phyloP scores from a whole-genome alignment of 2,329 filamentous ascomycete genomes.

The Alternaria tenuissima region DNA sequence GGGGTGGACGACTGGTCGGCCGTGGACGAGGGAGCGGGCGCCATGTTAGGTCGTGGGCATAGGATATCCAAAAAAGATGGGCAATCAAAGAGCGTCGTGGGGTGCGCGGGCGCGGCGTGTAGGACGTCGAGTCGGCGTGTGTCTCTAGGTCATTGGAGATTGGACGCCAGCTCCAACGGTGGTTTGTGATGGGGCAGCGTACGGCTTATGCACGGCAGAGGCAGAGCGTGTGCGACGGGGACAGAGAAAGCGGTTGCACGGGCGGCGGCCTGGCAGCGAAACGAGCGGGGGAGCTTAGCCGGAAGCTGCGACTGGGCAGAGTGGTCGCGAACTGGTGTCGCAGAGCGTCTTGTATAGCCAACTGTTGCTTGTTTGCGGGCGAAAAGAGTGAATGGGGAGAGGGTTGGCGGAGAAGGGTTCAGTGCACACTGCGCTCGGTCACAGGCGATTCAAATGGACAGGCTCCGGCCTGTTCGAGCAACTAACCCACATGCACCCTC shows the following conservation, averaged over 20 bases:
- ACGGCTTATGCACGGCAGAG: constrained; percentile 28
- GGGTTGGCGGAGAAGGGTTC: constrained; percentile 18
- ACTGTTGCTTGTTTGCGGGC: constrained; percentile 12
- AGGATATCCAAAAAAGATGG: constrained; percentile 37
- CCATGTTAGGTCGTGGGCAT: constrained; percentile 45
- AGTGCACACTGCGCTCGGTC: constrained; percentile 14
- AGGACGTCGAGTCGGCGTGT: constrained; percentile 35
- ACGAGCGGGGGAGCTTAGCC: constrained; percentile 25
- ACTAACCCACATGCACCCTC: constrained; percentile 30
- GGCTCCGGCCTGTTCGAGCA: constrained; percentile 14
- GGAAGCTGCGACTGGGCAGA: constrained; percentile 25
- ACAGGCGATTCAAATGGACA: constrained; percentile 19
- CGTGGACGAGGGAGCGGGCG: constrained; percentile 50
- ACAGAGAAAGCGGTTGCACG: constrained; percentile 36
- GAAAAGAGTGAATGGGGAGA: constrained; percentile 15
- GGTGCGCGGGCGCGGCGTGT: constrained; percentile 34
- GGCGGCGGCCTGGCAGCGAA: constrained; percentile 24
- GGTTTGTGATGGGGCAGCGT: constrained; percentile 36
- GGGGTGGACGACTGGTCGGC: constrained; percentile 59
- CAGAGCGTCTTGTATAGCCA: background rate
- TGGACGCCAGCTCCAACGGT: constrained; percentile 43
- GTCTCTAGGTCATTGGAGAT: constrained; percentile 47
- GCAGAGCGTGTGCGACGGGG: constrained; percentile 39
- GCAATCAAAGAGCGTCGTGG: constrained; percentile 33
- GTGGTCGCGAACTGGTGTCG: constrained; percentile 1